phyloP scores from a whole-genome alignment of 2,329 filamentous ascomycete species.

The Orbilia ellipsospora region DNA sequence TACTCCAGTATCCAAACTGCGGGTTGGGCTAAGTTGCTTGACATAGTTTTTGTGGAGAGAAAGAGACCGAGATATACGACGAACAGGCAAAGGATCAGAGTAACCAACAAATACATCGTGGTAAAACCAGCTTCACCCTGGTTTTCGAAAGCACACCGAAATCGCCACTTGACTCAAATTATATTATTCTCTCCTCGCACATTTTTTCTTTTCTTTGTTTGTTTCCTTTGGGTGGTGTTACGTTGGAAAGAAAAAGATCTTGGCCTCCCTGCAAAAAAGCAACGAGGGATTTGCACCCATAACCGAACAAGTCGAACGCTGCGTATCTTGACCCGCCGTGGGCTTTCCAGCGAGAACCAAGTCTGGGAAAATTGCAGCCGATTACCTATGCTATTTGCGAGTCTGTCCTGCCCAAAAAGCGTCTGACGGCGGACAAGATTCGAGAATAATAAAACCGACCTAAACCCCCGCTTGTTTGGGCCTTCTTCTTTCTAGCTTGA shows the following conservation, averaged over 20 bases:
- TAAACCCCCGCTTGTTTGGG: constrained; percentile 32
- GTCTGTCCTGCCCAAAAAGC: constrained; percentile 40
- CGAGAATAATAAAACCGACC: constrained; percentile 37
- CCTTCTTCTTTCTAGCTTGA: constrained; percentile 11
- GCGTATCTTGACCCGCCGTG: constrained; percentile 27
- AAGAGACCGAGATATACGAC: not conserved
- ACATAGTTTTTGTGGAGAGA: too few relatives aligned
- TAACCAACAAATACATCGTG: constrained; percentile 25
- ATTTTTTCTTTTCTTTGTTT: constrained; percentile 22
- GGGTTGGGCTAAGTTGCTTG: too few relatives aligned
- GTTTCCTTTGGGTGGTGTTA: constrained; percentile 54
- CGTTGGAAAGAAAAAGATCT: constrained; percentile 36
- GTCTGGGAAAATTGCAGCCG: constrained; percentile 39
- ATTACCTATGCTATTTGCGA: constrained; percentile 32
- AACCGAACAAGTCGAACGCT: constrained; percentile 42
- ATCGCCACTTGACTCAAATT: not conserved
- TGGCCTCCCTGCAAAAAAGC: constrained; percentile 38
- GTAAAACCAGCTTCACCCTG: constrained; percentile 25
- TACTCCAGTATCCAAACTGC: too few relatives aligned
- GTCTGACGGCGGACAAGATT: constrained; percentile 35
- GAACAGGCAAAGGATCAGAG: constrained; percentile 23
- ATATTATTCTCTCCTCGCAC: too few relatives aligned
- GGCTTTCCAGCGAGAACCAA: constrained; percentile 38
- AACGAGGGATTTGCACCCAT: constrained; percentile 50
- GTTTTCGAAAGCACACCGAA: constrained; percentile 6